Evolutionary conservation across 140 eudicot species (phyloP), one percentile per base, ranked within the genome.

Genomic region (Senecio squalidus): DNA sequence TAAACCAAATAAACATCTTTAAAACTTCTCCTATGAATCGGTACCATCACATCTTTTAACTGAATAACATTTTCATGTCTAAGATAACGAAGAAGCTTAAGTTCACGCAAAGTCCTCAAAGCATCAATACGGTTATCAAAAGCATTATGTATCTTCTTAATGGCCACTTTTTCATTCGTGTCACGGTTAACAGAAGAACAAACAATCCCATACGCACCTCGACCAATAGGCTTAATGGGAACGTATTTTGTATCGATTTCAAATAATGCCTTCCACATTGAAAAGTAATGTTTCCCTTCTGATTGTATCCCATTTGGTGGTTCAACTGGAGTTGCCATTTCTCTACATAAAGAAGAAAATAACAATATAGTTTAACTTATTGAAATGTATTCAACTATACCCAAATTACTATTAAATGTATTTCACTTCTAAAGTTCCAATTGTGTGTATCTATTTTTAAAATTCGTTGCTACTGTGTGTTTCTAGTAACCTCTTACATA

Each of bases 1-100:
- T 88, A 88, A 48, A 88, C 96, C 82, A 88, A 44, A 73, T 88
- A 88, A 38, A 84, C 94, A 62, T 84, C 94, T 77, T 84, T 84
- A 66, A 84, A 84, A 70, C 72, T 80, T 73, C 78, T 72, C 55
- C 85, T 73, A 0, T 84, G 88, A 17, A 59, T 60, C 54, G 94
- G 94, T 64, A 84, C 74, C 94, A 84, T 84, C 2, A 84, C 94
- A 65, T 84, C 94, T 60, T 68, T 75, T 75, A 84, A 73, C 33
- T 67, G 66, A 17, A 84, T 84, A 57, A 84, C 94, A 52, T 84
- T 84, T 20, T 84, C 94, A 17, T 84, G 94, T 39, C 75, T 74
- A 34, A 84, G 84, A 74, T 84, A 79, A 13, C 88, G 88, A 65
- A 84, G 84, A 70, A 84, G 88, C 76, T 84, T 84, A 48, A 84